Percentiles rank a stretch among this genome's conserved stretches.
phyloP scores from a whole-genome alignment of 352 stramenopile genomes.

The Thalassiosira exigua region DNA sequence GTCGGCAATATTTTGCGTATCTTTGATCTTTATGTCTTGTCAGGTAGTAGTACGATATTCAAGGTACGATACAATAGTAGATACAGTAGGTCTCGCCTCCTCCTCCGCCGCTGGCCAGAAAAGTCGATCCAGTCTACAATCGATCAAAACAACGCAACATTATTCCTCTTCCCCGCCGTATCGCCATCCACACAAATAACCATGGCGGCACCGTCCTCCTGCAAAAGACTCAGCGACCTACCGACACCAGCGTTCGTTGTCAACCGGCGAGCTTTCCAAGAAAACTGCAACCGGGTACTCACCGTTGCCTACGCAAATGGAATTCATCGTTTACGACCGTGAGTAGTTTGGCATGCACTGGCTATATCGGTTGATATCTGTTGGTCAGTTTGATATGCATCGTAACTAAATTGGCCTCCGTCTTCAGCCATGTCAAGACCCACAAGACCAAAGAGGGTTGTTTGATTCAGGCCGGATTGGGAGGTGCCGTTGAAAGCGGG shows the following conservation, averaged over 20 bases:
- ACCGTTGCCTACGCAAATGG: conserved; percentile 26
- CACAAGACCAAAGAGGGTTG: conserved; percentile 54
- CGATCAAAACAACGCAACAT: too few species aligned
- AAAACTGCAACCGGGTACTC: conserved; percentile 38
- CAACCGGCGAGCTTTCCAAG: conserved; percentile 25
- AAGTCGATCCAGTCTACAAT: too few species aligned
- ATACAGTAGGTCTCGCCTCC: too few species aligned
- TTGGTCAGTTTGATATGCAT: too few species aligned
- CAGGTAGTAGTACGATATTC: too few species aligned
- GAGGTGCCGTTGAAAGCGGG: background rate
- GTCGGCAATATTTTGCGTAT: too few species aligned
- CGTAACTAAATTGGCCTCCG: background rate
- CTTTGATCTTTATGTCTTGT: too few species aligned
- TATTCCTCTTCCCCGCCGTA: too few species aligned
- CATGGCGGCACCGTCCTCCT: background rate
- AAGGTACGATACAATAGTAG: too few species aligned
- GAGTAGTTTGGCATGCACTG: conserved; percentile 7
- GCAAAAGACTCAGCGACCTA: conserved; percentile 16
- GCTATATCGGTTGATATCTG: too few species aligned
- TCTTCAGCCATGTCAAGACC: conserved; percentile 47
- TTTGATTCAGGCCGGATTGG: conserved; percentile 39
- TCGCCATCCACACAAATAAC: too few species aligned
- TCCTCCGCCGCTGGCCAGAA: too few species aligned
- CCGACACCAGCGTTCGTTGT: conserved; percentile 51
- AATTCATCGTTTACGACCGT: conserved; percentile 24